Evolutionary conservation across 306 rosid species (phyloP).

Genomic region (Fragaria iinumae): DNA sequence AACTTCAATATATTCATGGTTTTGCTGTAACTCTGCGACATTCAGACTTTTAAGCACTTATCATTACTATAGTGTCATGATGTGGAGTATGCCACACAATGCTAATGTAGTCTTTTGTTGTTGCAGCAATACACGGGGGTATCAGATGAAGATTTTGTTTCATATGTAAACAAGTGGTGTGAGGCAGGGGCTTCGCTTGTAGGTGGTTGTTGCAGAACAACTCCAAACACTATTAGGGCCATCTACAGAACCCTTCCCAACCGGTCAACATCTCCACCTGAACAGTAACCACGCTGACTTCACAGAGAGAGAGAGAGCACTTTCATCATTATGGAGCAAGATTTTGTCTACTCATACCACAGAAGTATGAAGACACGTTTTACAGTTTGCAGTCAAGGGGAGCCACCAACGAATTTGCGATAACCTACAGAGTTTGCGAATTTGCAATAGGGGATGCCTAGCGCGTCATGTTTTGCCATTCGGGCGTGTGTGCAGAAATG

Average conservation of each 20-base stretch:
- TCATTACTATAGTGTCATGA: not conserved
- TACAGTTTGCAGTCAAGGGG: not conserved
- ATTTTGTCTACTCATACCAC: not conserved
- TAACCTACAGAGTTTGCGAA: no score
- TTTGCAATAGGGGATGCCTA: not conserved
- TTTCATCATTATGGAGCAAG: not conserved
- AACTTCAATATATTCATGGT: conserved; percentile 3
- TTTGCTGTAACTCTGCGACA: not conserved
- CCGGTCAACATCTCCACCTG: conserved; percentile 7
- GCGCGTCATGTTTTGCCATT: not conserved
- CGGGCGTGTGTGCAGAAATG: not conserved
- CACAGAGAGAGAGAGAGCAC: not conserved
- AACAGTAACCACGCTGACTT: conserved; percentile 5
- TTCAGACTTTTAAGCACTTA: not conserved
- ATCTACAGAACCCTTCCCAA: conserved; percentile 42
- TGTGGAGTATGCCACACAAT: not conserved
- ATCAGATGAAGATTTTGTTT: conserved; percentile 67
- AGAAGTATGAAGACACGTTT: not conserved
- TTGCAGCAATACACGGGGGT: conserved; percentile 62
- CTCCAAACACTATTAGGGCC: conserved; percentile 80
- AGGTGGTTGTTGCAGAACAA: conserved; percentile 97
- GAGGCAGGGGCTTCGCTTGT: conserved; percentile 81
- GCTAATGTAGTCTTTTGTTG: no score
- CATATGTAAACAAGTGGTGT: conserved; percentile 70
- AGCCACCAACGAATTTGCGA: not conserved